Percentiles rank a stretch among this genome's conserved stretches.
Evolutionary conservation across 2,329 filamentous ascomycete genomes (phyloP).

Genomic region (Aspergillus ustus): DNA sequence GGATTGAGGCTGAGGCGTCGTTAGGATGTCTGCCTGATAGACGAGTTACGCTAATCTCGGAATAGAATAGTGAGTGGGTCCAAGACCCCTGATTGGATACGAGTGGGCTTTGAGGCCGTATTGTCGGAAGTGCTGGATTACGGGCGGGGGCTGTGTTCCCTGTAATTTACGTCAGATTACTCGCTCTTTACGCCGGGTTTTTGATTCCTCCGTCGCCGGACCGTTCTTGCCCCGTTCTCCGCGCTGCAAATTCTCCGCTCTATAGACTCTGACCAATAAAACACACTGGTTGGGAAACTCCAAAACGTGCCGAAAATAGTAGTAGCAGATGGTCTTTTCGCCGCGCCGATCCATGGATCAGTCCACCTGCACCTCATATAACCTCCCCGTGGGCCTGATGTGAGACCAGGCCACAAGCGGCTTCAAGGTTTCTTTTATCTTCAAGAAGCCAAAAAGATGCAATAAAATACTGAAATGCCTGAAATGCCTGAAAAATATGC

Average conservation of each 20-base stretch:
- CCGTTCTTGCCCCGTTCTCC: constrained; percentile 20
- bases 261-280: background rate
- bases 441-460: background rate
- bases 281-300: background rate
- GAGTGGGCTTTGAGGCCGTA: background rate
- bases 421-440: background rate
- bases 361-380: too few species aligned
- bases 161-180: constrained; percentile 7
- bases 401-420: background rate
- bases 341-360: constrained; percentile 1
- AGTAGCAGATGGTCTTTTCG: background rate
- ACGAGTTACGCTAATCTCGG: constrained; percentile 29
- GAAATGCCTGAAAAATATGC: background rate
- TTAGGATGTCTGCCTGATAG: constrained; percentile 47
- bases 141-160: constrained; percentile 5
- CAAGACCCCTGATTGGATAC: background rate
- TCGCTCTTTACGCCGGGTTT: background rate
- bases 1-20: constrained; percentile 31
- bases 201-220: constrained; percentile 8
- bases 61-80: background rate
- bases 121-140: background rate
- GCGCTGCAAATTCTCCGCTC: constrained; percentile 6
- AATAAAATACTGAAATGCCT: background rate
- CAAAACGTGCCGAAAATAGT: constrained; percentile 13
- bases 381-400: too few species aligned